These are phyloP conservation scores for Fraxinus ornus DNA, from an alignment of 305 asterid genomes.

Conservation along the genomic window DNA sequence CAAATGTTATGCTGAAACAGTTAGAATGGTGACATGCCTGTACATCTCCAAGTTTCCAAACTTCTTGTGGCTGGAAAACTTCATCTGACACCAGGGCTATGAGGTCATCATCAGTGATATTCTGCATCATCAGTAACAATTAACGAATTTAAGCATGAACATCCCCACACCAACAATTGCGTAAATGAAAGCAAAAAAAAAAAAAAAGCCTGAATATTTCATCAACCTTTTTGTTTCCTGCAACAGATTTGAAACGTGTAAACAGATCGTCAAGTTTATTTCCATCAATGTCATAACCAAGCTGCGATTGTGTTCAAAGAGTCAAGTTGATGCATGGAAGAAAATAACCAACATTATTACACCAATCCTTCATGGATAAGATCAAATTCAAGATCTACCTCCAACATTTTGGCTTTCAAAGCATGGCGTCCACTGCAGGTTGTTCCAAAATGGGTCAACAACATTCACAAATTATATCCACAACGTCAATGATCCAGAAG, in stretches of 20 bases:
- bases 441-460: constrained; percentile 14
- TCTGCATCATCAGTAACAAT: constrained; percentile 41
- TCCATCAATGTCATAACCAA: constrained; percentile 84
- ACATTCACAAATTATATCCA: constrained; percentile 1
- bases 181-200: not conserved
- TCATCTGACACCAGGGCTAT: constrained; percentile 84
- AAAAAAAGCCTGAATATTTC: not conserved
- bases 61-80: constrained; percentile 80
- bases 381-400: constrained; percentile 43
- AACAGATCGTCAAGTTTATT: constrained; percentile 85
- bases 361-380: not conserved
- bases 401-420: constrained; percentile 70
- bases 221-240: constrained; percentile 91
- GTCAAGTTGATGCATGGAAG: constrained; percentile 13
- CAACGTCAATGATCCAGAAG: not conserved
- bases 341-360: constrained; percentile 6
- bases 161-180: not conserved
- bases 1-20: constrained; percentile 14
- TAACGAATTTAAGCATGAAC: not conserved
- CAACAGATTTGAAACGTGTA: constrained; percentile 83
- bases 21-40: constrained; percentile 50
- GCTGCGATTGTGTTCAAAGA: constrained; percentile 49
- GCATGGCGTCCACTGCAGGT: constrained; percentile 84
- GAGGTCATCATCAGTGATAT: constrained; percentile 81
- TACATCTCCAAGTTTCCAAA: constrained; percentile 77